Percentiles rank a stretch among this genome's conserved stretches.
Conservation (phyloP, 805 yeast species). For the Metschnikowia lochheadii region DNA sequence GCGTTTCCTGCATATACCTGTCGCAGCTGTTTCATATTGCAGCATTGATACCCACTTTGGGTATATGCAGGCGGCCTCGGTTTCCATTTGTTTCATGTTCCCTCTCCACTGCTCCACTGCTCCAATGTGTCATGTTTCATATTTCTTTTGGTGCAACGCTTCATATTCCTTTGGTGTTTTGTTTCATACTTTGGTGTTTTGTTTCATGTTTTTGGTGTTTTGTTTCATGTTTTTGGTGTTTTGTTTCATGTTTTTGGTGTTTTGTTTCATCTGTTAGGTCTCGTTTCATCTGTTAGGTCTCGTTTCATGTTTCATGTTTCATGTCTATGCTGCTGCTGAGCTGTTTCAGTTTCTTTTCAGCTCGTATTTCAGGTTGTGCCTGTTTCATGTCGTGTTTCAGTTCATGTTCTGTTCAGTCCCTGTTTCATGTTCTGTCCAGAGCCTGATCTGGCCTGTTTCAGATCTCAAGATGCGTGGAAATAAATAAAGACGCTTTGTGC, state of each 20-base stretch:
- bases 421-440: neutral
- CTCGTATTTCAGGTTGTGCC: neutral
- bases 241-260: too few relatives aligned
- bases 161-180: too few relatives aligned
- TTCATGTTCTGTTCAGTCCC: neutral
- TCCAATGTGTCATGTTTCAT: neutral
- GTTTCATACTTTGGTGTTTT: neutral
- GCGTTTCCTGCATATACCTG: neutral
- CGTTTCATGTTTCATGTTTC: neutral
- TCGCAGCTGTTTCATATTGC: conserved; percentile 1
- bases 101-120: neutral
- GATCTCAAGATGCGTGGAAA: neutral
- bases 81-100: neutral
- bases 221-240: neutral
- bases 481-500: conserved; percentile 2
- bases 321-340: neutral
- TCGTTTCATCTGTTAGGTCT: neutral
- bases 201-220: neutral
- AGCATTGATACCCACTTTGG: neutral
- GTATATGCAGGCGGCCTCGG: neutral
- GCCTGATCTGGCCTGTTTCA: neutral
- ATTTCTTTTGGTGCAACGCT: neutral
- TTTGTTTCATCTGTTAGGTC: neutral
- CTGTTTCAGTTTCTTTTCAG: neutral
- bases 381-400: neutral